Conservation (phyloP, 2,329 filamentous ascomycete species). For the Aspergillus piperis region DNA sequence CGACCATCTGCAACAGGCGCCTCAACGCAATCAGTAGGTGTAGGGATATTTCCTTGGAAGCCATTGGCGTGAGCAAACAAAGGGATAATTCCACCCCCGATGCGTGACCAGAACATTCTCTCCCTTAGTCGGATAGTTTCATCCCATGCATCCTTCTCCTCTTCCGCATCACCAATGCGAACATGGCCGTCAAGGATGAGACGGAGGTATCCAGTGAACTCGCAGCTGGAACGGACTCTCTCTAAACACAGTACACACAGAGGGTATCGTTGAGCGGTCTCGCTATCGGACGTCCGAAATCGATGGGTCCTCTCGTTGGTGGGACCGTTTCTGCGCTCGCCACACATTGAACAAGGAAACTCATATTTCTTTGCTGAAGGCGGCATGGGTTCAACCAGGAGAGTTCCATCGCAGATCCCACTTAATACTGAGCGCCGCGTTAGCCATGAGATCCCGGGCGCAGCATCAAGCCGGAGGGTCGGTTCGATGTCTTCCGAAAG, state of each 20-base stretch:
- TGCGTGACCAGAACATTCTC: constrained; percentile 94
- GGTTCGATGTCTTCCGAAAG: constrained; percentile 92
- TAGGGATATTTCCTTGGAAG: constrained; percentile 1
- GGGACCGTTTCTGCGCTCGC: constrained; percentile 73
- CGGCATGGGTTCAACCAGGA: constrained; percentile 87
- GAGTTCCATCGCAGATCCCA: constrained; percentile 78
- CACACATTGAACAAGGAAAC: constrained; percentile 80
- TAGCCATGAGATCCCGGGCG: constrained; percentile 91
- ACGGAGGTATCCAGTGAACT: constrained; percentile 86
- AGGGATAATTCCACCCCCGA: constrained; percentile 88
- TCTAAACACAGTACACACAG: constrained; percentile 85
- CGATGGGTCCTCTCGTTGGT: constrained; percentile 77
- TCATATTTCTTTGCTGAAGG: constrained; percentile 55
- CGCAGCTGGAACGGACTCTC: constrained; percentile 82
- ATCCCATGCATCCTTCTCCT: constrained; percentile 89
- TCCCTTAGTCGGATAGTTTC: constrained; percentile 87
- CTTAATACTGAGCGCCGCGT: constrained; percentile 81
- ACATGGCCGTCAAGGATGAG: constrained; percentile 93
- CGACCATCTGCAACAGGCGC: background rate
- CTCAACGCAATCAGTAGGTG: background rate
- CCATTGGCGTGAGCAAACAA: constrained; percentile 42
- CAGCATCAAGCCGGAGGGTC: constrained; percentile 82
- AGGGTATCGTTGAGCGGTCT: constrained; percentile 84
- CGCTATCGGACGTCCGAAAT: constrained; percentile 84
- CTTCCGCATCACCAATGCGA: constrained; percentile 77